A percentile compares a stretch with the other conserved stretches of the same genome.
These are phyloP conservation scores for Aureobasidium subglaciale DNA, from an alignment of 2,329 filamentous ascomycete species.

Conservation along the genomic window DNA sequence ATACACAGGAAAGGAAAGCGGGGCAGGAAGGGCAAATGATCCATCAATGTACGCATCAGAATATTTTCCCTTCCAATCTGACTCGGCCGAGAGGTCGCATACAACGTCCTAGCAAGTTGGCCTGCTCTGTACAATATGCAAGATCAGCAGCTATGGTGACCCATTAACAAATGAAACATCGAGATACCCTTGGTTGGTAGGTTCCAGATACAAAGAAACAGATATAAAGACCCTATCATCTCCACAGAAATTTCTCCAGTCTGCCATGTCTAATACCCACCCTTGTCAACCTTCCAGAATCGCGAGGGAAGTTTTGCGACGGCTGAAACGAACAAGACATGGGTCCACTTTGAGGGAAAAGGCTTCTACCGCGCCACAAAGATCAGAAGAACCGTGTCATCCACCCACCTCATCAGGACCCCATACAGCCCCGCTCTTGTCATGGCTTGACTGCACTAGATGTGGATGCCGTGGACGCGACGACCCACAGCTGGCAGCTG, in stretches of 20 bases:
- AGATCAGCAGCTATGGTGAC: background rate
- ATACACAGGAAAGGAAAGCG: background rate
- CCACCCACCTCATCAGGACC: background rate
- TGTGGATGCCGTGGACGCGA: background rate
- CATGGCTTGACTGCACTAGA: background rate
- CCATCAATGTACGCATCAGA: background rate
- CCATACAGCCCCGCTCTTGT: background rate
- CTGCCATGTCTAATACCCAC: no score
- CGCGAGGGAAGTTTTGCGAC: no score
- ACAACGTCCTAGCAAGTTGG: background rate
- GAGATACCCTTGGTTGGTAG: no score
- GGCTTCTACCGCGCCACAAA: background rate
- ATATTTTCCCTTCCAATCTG: background rate
- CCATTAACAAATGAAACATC: no score
- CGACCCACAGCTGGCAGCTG: conserved; percentile 9
- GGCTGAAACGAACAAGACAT: no score
- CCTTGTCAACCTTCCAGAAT: background rate
- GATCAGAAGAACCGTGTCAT: background rate
- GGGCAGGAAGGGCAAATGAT: background rate
- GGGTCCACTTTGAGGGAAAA: no score
- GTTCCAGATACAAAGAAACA: no score
- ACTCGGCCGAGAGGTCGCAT: background rate
- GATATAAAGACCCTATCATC: background rate
- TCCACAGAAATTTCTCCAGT: background rate
- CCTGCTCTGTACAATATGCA: no score